Evolutionary conservation across 768 basidiomycete genomes (phyloP).

Genomic region (Hysterangium stoloniferum): DNA sequence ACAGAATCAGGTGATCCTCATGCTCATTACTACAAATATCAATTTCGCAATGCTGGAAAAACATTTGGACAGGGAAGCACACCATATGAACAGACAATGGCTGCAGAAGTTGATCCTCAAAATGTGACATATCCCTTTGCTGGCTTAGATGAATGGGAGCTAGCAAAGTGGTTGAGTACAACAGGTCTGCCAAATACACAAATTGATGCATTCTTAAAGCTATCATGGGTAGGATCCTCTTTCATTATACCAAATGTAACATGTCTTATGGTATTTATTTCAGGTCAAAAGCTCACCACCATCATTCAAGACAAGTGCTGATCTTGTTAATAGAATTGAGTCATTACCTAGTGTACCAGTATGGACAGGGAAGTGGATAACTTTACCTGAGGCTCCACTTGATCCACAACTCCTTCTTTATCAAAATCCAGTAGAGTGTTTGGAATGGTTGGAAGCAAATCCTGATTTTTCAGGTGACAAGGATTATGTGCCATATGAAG

Average conservation of each 20-base stretch:
- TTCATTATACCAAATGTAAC: no score
- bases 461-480: slow-evolving; percentile 30
- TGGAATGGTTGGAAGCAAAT: slow-evolving; percentile 24
- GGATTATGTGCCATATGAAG: slow-evolving; percentile 26
- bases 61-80: neutral
- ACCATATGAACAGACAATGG: neutral
- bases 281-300: neutral
- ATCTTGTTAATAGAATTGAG: slow-evolving; percentile 25
- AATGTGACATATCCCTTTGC: slow-evolving; percentile 16
- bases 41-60: neutral
- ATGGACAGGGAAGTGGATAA: slow-evolving; percentile 12
- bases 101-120: neutral
- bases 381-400: slow-evolving; percentile 13
- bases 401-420: slow-evolving; percentile 20
- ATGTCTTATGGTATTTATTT: neutral
- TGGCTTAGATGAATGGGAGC: slow-evolving; percentile 26
- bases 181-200: slow-evolving; percentile 21
- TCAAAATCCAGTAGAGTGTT: slow-evolving; percentile 29
- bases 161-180: slow-evolving; percentile 26
- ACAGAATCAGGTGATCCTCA: no score
- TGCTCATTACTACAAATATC: neutral
- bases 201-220: slow-evolving; percentile 26
- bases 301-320: slow-evolving; percentile 20
- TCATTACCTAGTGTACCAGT: slow-evolving; percentile 19
- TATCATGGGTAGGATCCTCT: slow-evolving; percentile 21